Base-by-base conservation (phyloP, 805 yeast genomes). In the Spathaspora boniae region DNA sequence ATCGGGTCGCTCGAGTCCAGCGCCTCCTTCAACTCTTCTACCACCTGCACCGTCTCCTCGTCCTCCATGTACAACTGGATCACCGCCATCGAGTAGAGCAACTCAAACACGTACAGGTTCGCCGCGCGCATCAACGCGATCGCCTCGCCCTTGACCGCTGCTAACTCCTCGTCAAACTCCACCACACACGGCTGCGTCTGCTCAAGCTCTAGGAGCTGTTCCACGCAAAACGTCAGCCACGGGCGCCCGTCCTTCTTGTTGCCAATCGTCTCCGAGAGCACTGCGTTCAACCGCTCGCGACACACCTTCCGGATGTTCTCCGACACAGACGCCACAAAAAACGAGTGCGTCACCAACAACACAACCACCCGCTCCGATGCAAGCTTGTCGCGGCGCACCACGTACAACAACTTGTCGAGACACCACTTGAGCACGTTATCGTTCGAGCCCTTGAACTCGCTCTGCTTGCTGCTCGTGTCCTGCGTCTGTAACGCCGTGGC, bases 11-110 rank as follows among this genome's bases (percentile, higher is more conserved):
- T 9, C n/a, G 20, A 20, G n/a, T 25, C 28, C 31, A 68, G 54
- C 36, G 65, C 68, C 20, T 68, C 68, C 37, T 75, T 75, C 32
- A 91, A 59, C 53, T 91, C 98, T 18, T 78, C 80, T 24, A 91
- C 65, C 12, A 86, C 78, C 22, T 77, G 68, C 5, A 84, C 75
- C 1, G 95, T 81, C 41, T 91, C 97, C 5, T 79, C 66, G 45
- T 76, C 87, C 16, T 89, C 94, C 36, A 79, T 65, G 51, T 80
- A 88, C 22, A 89, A 67, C 54, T 87, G 95, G 9, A 91, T 53
- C 16, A 88, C 58, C 3, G 82, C 81, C 73, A 85, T 76, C 0
- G 96, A 82, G 38, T 85, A 75, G 29, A 91, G 63, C 24, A 86
- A 62, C 56, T 87, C 94, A 50, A 91, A 82, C 28, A 87, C 82